These are phyloP conservation scores for Pezicula radicicola DNA, from an alignment of 2,329 filamentous ascomycete genomes.

Conservation along the genomic window DNA sequence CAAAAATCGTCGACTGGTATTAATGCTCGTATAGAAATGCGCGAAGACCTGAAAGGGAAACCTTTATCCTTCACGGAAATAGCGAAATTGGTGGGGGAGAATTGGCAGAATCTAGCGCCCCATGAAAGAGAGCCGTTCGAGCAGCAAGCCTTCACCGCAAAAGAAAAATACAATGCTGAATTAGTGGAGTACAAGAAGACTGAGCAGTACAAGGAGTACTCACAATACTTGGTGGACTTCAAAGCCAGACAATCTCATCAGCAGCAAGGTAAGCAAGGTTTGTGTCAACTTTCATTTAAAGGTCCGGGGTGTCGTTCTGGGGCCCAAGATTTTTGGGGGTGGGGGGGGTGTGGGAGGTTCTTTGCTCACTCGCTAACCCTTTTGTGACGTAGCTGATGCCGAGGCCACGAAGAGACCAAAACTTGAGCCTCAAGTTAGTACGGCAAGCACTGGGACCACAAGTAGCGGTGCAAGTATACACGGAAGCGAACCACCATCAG, in stretches of 20 bases:
- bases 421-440: conserved; percentile 22
- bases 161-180: conserved; percentile 74
- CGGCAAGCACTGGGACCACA: conserved; percentile 19
- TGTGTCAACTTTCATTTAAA: neutral
- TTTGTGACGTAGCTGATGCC: conserved; percentile 13
- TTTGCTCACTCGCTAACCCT: neutral
- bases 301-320: neutral
- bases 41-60: conserved; percentile 73
- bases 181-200: conserved; percentile 78
- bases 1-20: neutral
- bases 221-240: conserved; percentile 73
- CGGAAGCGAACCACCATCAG: conserved; percentile 10
- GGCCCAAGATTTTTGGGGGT: neutral
- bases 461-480: conserved; percentile 20
- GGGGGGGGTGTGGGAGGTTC: too few species aligned
- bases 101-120: conserved; percentile 71
- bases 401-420: conserved; percentile 28
- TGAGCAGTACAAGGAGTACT: conserved; percentile 63
- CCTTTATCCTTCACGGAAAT: conserved; percentile 81
- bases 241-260: conserved; percentile 66
- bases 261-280: conserved; percentile 43
- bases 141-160: conserved; percentile 66
- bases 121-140: conserved; percentile 71
- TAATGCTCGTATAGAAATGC: conserved; percentile 52
- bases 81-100: conserved; percentile 76